phyloP scores from a whole-genome alignment of 805 yeast genomes.

The Cyberlindnera maclurae region DNA sequence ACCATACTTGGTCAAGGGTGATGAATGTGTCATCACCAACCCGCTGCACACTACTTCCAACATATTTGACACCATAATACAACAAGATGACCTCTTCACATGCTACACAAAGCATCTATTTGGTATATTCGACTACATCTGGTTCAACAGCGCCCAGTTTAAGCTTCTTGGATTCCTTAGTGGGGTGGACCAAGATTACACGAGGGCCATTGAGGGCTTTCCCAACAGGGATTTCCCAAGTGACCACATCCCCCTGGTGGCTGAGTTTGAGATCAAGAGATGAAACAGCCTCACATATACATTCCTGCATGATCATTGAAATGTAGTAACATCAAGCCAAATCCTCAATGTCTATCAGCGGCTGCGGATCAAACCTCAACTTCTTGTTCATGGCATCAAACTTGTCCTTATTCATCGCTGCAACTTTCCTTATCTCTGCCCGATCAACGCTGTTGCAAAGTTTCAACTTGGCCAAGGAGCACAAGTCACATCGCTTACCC shows the following conservation, averaged over 20 bases:
- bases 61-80: slow-evolving; percentile 23
- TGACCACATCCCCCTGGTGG: slow-evolving; percentile 23
- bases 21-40: slow-evolving; percentile 24
- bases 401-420: slow-evolving; percentile 20
- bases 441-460: slow-evolving; percentile 55
- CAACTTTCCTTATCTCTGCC: slow-evolving; percentile 30
- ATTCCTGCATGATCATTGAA: no score
- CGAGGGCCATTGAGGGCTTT: slow-evolving; percentile 32
- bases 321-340: slow-evolving; percentile 8
- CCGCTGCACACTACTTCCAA: slow-evolving; percentile 24
- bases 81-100: slow-evolving; percentile 24
- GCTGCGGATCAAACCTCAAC: slow-evolving; percentile 36
- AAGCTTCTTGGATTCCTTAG: slow-evolving; percentile 40
- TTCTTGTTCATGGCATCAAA: slow-evolving; percentile 19
- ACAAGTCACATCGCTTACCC: slow-evolving; percentile 63
- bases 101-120: slow-evolving; percentile 44
- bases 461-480: slow-evolving; percentile 45
- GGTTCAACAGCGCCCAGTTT: slow-evolving; percentile 39
- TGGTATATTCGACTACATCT: slow-evolving; percentile 52
- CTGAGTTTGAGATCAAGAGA: slow-evolving; percentile 18
- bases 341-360: slow-evolving; percentile 32
- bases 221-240: slow-evolving; percentile 55
- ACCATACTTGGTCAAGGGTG: slow-evolving; percentile 13
- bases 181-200: slow-evolving; percentile 35
- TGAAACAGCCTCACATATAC: neutral